Conservation (phyloP, 179 eudicot genomes). For the Silene coronaria region DNA sequence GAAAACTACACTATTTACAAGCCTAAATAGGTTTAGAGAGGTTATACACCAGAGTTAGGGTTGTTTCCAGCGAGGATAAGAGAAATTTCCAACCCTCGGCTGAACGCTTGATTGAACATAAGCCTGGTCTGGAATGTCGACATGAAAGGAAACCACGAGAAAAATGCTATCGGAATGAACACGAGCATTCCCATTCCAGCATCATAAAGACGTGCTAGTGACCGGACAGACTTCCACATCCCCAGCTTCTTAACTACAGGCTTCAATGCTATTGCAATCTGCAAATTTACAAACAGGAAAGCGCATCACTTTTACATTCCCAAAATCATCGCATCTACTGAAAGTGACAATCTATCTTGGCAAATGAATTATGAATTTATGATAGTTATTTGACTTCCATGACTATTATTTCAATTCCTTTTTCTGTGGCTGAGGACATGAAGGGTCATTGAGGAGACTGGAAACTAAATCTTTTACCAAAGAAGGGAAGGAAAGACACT, state of each 20-base stretch:
- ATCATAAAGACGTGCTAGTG: slow-evolving; percentile 89
- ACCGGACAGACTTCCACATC: slow-evolving; percentile 86
- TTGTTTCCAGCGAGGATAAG: slow-evolving; percentile 98
- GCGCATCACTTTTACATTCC: neutral
- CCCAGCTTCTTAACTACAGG: slow-evolving; percentile 70
- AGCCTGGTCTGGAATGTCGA: slow-evolving; percentile 98
- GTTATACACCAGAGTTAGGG: slow-evolving; percentile 61
- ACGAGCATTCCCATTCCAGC: slow-evolving; percentile 98
- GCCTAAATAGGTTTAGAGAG: neutral
- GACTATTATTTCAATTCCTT: too few relatives aligned
- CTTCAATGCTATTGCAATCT: slow-evolving; percentile 96
- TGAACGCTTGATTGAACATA: slow-evolving; percentile 98
- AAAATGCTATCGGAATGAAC: slow-evolving; percentile 81
- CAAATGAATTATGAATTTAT: neutral
- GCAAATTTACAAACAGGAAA: neutral
- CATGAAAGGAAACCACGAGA: slow-evolving; percentile 90
- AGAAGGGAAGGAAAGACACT: slow-evolving; percentile 26
- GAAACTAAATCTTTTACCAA: neutral
- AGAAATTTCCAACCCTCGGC: slow-evolving; percentile 92
- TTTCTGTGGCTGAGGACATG: neutral
- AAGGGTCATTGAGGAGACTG: neutral
- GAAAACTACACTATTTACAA: slow-evolving; percentile 12
- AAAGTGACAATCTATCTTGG: too few relatives aligned
- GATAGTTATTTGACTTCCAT: neutral
- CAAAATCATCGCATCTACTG: neutral